A percentile compares a stretch with the other conserved stretches of the same genome.
Conservation (phyloP, 2,329 filamentous ascomycete species). For the Phyllosticta citrichinensis region DNA sequence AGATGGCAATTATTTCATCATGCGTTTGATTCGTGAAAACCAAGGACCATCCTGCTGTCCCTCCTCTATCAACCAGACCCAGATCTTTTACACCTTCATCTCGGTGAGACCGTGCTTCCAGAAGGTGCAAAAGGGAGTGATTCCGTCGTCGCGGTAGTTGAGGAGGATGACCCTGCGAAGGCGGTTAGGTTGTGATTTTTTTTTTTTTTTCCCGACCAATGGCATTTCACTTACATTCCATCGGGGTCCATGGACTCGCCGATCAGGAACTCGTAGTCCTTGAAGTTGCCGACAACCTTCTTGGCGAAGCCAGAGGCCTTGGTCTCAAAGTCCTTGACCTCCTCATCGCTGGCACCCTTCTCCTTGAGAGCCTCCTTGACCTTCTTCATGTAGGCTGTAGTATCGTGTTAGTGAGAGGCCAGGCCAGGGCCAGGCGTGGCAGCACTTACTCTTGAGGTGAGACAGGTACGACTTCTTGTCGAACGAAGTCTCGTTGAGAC, state of each 20-base stretch:
- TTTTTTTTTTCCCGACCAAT: not conserved
- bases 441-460: constrained; percentile 71
- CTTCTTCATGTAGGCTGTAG: constrained; percentile 77
- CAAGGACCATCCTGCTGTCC: constrained; percentile 18
- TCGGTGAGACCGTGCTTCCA: constrained; percentile 91
- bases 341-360: constrained; percentile 51
- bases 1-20: constrained; percentile 17
- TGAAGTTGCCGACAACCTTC: constrained; percentile 76
- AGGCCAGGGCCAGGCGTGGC: not conserved
- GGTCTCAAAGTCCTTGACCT: constrained; percentile 69
- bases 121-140: constrained; percentile 78
- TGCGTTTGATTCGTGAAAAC: constrained; percentile 29
- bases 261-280: constrained; percentile 91
- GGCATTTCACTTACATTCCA: constrained; percentile 62
- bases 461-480: constrained; percentile 79
- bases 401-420: constrained; percentile 8
- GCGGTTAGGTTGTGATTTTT: not conserved
- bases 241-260: constrained; percentile 89
- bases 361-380: constrained; percentile 63
- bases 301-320: constrained; percentile 67
- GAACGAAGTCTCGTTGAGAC: constrained; percentile 65
- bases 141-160: constrained; percentile 95
- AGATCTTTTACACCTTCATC: constrained; percentile 70
- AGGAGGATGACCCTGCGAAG: constrained; percentile 66
- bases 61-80: constrained; percentile 4